phyloP scores from a whole-genome alignment of 257 asterid genomes.

The Ehretia macrophylla region DNA sequence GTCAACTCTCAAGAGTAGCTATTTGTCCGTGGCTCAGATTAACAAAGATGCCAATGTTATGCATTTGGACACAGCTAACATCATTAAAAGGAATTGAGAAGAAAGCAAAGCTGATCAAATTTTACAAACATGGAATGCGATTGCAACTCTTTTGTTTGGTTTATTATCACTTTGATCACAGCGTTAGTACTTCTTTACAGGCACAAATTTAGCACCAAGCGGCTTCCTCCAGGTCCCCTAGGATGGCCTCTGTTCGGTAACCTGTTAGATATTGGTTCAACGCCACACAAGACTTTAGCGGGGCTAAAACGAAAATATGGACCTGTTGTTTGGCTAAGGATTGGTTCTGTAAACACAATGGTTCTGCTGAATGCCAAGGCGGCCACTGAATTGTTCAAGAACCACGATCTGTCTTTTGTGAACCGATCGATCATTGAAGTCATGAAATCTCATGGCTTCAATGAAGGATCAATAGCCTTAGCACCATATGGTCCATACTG shows the following conservation, averaged over 20 bases:
- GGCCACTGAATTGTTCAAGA: slow-evolving; percentile 52
- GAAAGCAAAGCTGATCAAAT: no score
- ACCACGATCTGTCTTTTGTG: slow-evolving; percentile 4
- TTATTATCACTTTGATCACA: slow-evolving; percentile 9
- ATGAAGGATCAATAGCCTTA: background rate
- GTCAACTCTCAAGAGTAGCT: no score
- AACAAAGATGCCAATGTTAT: no score
- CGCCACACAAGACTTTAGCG: slow-evolving; percentile 46
- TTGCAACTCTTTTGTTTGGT: slow-evolving; percentile 9
- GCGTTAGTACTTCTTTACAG: slow-evolving; percentile 10
- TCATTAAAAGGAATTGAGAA: no score
- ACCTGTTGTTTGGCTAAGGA: slow-evolving; percentile 44
- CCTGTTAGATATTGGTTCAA: slow-evolving; percentile 49
- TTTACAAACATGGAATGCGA: background rate
- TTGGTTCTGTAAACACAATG: slow-evolving; percentile 51
- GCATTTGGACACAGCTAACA: no score
- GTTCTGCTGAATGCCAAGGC: slow-evolving; percentile 32
- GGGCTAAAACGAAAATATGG: slow-evolving; percentile 29
- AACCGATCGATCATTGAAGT: background rate
- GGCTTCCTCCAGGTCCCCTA: slow-evolving; percentile 52
- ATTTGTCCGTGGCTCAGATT: no score
- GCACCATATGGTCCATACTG: background rate
- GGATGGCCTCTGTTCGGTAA: slow-evolving; percentile 63
- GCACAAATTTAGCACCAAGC: background rate
- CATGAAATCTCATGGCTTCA: background rate